Percentiles rank a stretch among this genome's conserved stretches.
Conservation (phyloP, 805 yeast species). For the Schwanniomyces occidentalis region DNA sequence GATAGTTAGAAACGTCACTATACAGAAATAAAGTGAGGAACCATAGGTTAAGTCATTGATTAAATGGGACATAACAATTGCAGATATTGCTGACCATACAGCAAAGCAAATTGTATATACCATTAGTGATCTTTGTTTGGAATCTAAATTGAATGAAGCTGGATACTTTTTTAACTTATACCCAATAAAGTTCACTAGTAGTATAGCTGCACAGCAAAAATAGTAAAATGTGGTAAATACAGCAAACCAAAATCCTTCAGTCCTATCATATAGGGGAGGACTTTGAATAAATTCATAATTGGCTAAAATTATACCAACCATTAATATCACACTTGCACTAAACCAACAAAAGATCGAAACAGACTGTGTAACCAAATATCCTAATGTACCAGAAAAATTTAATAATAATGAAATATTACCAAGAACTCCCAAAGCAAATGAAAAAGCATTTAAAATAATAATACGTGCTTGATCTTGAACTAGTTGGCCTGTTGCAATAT, state of each 20-base stretch:
- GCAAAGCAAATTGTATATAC: constrained; percentile 64
- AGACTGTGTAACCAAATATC: constrained; percentile 61
- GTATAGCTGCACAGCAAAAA: constrained; percentile 51
- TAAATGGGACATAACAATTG: constrained; percentile 44
- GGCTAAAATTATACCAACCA: constrained; percentile 47
- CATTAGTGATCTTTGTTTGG: constrained; percentile 73
- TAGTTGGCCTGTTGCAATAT: constrained; percentile 19
- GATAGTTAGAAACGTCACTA: constrained; percentile 72
- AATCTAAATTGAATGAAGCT: constrained; percentile 65
- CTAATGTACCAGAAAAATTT: constrained; percentile 62
- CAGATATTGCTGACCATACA: constrained; percentile 72
- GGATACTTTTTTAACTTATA: constrained; percentile 58
- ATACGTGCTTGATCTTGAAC: constrained; percentile 44
- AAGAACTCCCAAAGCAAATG: constrained; percentile 61
- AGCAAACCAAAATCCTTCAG: constrained; percentile 82
- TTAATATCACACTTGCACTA: constrained; percentile 53
- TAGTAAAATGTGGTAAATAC: constrained; percentile 64
- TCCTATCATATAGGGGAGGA: constrained; percentile 15
- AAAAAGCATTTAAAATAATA: constrained; percentile 57
- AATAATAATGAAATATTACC: constrained; percentile 71
- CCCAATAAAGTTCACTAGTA: constrained; percentile 63
- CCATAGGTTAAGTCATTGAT: constrained; percentile 48
- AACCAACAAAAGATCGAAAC: constrained; percentile 67
- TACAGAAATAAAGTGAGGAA: constrained; percentile 69
- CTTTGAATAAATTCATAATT: constrained; percentile 18